Percentiles rank a stretch among this genome's conserved stretches.
Conservation (phyloP, 1,284 basidiomycete species). For the Clitocybe nebularis region DNA sequence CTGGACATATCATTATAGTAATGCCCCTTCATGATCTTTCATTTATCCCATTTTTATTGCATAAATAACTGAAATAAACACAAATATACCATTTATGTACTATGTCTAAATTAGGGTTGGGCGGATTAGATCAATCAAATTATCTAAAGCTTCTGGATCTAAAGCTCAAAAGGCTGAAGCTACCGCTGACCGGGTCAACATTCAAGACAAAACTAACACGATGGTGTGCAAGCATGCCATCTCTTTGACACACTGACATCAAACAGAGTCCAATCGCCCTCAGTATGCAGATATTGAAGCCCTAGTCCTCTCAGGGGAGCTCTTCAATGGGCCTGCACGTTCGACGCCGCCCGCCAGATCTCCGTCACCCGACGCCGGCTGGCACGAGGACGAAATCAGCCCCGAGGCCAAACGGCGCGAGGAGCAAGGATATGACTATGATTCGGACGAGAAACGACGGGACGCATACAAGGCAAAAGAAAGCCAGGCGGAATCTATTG, state of each 20-base stretch:
- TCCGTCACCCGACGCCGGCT: constrained; percentile 42
- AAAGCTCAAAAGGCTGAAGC: background rate
- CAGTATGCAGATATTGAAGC: constrained; percentile 63
- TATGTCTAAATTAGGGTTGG: no score
- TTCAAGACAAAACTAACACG: background rate
- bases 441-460: constrained; percentile 38
- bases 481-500: constrained; percentile 47
- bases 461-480: constrained; percentile 26
- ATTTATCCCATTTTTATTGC: background rate
- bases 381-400: constrained; percentile 43
- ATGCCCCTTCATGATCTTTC: background rate
- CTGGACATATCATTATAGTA: background rate
- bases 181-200: background rate
- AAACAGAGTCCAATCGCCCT: background rate
- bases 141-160: no score
- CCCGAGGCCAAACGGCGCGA: constrained; percentile 25
- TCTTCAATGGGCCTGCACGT: constrained; percentile 57
- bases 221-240: constrained; percentile 6
- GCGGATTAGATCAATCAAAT: no score
- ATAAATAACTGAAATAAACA: no score
- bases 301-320: constrained; percentile 72
- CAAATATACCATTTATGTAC: no score
- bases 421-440: constrained; percentile 41
- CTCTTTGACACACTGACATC: constrained; percentile 1
- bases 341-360: constrained; percentile 53